Evolutionary conservation across 352 stramenopile species (phyloP).

Genomic region (Thalassiosira hispida): DNA sequence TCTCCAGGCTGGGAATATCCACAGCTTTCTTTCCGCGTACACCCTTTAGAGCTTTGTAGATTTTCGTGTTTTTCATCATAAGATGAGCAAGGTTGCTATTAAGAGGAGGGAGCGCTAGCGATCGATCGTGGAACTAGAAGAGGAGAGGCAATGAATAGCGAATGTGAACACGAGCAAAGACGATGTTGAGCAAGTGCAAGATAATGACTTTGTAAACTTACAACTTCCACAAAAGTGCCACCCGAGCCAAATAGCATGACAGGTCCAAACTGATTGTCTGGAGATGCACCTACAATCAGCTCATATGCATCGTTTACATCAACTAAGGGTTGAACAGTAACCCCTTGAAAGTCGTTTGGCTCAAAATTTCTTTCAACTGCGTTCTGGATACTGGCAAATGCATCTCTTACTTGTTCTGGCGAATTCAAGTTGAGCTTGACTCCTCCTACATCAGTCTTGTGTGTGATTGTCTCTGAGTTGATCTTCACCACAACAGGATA

Average conservation of each 20-base stretch:
- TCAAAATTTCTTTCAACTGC: conserved; percentile 19
- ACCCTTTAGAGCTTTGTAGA: conserved; percentile 45
- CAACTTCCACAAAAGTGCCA: conserved; percentile 44
- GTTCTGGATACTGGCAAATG: conserved; percentile 34
- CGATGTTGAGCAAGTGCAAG: too few species aligned
- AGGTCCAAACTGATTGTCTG: conserved; percentile 42
- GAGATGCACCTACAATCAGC: conserved; percentile 37
- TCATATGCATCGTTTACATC: conserved; percentile 40
- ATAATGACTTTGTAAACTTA: too few species aligned
- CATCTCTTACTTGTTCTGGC: conserved; percentile 30
- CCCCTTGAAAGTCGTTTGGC: conserved; percentile 34
- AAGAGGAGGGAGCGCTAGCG: conserved; percentile 38
- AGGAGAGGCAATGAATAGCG: too few species aligned
- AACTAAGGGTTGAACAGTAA: conserved; percentile 38
- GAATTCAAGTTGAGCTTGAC: conserved; percentile 47
- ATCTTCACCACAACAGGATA: conserved; percentile 54
- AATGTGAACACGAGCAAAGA: too few species aligned
- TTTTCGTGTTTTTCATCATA: conserved; percentile 53
- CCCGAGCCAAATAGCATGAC: conserved; percentile 46
- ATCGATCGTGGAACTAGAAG: conserved; percentile 41
- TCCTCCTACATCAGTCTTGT: conserved; percentile 55
- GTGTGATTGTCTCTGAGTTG: conserved; percentile 43
- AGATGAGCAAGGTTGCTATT: conserved; percentile 48
- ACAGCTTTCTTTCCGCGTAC: conserved; percentile 28
- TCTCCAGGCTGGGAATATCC: conserved; percentile 36